phyloP scores from a whole-genome alignment of 352 stramenopile genomes.

The Globisporangium nodosum region DNA sequence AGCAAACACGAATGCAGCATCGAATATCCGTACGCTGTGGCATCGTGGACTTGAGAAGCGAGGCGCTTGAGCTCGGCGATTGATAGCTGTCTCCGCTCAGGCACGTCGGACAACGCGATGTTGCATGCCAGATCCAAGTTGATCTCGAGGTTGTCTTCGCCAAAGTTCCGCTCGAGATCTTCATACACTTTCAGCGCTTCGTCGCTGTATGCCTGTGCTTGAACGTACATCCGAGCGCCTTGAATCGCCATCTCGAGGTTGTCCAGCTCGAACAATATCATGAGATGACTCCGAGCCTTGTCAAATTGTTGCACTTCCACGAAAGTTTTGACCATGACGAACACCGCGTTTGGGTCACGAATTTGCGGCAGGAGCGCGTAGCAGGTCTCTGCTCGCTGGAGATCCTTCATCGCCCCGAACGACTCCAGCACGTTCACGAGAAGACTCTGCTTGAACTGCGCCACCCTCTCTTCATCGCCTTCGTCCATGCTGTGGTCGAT shows the following conservation, averaged over 20 bases:
- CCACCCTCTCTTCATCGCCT: conserved; percentile 15
- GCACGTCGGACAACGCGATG: conserved; percentile 30
- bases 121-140: conserved; percentile 60
- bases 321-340: conserved; percentile 60
- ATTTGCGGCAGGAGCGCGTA: conserved; percentile 39
- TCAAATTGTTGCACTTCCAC: conserved; percentile 35
- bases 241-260: conserved; percentile 35
- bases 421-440: conserved; percentile 45
- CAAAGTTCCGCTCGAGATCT: conserved; percentile 55
- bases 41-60: conserved; percentile 19
- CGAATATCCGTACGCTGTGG: conserved; percentile 15
- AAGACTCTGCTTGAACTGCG: conserved; percentile 35
- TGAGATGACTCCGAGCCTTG: conserved; percentile 37
- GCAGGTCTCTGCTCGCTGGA: conserved; percentile 56
- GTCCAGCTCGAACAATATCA: conserved; percentile 51
- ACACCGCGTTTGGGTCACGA: conserved; percentile 25
- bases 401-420: conserved; percentile 36
- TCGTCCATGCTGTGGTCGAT: conserved; percentile 33
- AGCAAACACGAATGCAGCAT: not conserved
- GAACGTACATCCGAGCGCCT: conserved; percentile 37
- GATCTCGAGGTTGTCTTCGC: conserved; percentile 46
- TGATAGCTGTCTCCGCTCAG: conserved; percentile 20
- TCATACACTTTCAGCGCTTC: conserved; percentile 56
- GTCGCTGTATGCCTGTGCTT: conserved; percentile 40
- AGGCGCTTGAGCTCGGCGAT: conserved; percentile 42